Evolutionary conservation across 2,329 filamentous ascomycete genomes (phyloP).

Genomic region (Myriosclerotinia duriaeana): DNA sequence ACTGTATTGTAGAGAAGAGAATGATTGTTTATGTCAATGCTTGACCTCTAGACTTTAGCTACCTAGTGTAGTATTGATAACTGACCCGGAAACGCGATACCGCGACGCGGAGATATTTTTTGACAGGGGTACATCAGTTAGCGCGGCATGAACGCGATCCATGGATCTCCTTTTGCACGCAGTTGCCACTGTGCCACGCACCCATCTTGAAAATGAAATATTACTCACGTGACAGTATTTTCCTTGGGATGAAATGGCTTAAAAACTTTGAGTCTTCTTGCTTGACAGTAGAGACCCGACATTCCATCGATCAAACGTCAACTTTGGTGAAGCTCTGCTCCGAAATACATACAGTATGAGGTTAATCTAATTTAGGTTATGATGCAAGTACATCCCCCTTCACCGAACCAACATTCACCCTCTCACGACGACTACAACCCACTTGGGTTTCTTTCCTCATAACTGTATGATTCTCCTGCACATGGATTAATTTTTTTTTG

Average conservation of each 20-base stretch:
- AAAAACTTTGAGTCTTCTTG: no score
- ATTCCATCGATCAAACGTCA: no score
- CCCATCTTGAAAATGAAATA: no score
- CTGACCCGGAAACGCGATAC: conserved; percentile 1
- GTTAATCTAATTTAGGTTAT: no score
- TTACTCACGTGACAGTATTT: no score
- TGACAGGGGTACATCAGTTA: background rate
- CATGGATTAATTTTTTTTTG: background rate
- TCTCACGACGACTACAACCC: background rate
- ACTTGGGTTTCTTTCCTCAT: background rate
- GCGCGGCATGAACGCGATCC: no score
- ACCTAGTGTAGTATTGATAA: background rate
- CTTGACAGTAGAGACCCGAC: no score
- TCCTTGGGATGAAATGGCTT: no score
- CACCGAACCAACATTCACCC: background rate
- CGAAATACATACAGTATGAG: no score
- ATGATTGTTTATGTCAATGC: background rate
- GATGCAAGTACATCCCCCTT: background rate
- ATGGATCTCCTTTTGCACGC: no score
- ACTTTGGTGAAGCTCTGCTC: no score
- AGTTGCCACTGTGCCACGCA: no score
- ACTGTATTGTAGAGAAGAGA: background rate
- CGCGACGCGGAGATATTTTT: background rate
- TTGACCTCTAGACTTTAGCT: background rate
- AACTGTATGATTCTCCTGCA: background rate